Evolutionary conservation across 73 alveolate species (phyloP), one percentile per base, ranked within the genome.

Genomic region (Paramecium sexaurelia): DNA sequence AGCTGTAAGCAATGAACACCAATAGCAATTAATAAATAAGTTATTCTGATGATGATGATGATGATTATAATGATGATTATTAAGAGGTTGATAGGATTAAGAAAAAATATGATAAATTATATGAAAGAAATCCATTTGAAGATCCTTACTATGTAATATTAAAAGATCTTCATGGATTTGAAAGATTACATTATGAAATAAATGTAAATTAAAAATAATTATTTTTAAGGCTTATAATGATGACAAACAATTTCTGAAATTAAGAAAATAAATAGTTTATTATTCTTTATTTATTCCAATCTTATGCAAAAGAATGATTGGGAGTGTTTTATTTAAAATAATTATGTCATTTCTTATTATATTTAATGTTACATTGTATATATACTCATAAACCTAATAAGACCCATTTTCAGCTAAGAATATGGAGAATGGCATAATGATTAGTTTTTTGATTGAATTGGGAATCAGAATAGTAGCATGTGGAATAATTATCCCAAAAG

Each of bases 401-500:
- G 83, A 61, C 9, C 39, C 83, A 0, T 7, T 32, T 7, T 61
- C 41, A 61, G 26, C 83, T 5, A 61, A 61, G 17, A 29, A 61
- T 61, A 61, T 61, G 83, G 83, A 61, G 24, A 61, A 5, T 13
- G 45, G 45, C 1, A 61, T 61, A 6, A 61, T 61, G 83, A 32
- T 61, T 61, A 26, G 83, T 32, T 61, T 61, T 20, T 29, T 61
- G 47, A 32, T 71, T 9, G 86, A 71, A n/a, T 13, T 71, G 17
- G 51, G 57, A 15, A 71, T 71, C 7, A 71, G 86, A 71, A 71
- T 71, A 35, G 15, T 71, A 37, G 86, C 86, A 11, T 35, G 29
- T 11, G 86, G 86, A 32, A 15, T 71, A 11, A 13, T 71, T 33
- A 71, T 71, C 5, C 55, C 86, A 35, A 71, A 71, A 37, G 37